phyloP scores from a whole-genome alignment of 768 basidiomycete species.

The Rhodotorula toruloides region DNA sequence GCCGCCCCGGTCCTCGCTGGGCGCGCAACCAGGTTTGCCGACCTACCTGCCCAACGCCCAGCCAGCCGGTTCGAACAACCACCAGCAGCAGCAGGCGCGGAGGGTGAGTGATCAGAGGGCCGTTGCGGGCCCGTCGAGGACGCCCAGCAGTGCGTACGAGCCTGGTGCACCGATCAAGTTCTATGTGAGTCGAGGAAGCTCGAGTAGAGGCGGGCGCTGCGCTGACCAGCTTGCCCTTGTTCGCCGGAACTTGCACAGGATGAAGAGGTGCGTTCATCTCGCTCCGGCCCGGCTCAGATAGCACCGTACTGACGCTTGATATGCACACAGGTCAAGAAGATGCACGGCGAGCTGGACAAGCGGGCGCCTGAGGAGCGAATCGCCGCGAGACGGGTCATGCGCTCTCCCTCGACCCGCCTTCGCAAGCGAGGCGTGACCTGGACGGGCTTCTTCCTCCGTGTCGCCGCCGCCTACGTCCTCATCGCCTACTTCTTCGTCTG shows the following conservation, averaged over 20 bases:
- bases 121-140: too few relatives aligned
- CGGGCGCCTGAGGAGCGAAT: not conserved
- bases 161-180: slow-evolving; percentile 16
- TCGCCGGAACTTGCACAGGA: not conserved
- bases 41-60: too few relatives aligned
- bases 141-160: slow-evolving; percentile 1
- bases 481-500: slow-evolving; percentile 38
- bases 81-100: too few relatives aligned
- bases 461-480: slow-evolving; percentile 30
- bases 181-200: slow-evolving; percentile 19
- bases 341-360: slow-evolving; percentile 27
- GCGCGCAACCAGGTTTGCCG: too few relatives aligned
- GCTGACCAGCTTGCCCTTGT: not conserved
- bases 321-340: slow-evolving; percentile 24
- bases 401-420: not conserved
- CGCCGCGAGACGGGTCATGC: slow-evolving; percentile 6
- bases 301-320: not conserved
- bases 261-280: not conserved
- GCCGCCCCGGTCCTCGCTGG: too few relatives aligned
- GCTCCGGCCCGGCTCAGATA: too few relatives aligned
- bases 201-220: too few relatives aligned
- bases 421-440: slow-evolving; percentile 8
- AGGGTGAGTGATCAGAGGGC: too few relatives aligned
- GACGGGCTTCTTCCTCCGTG: slow-evolving; percentile 29
- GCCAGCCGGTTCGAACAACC: too few relatives aligned